A percentile compares a stretch with the other conserved stretches of the same genome.
phyloP scores from a whole-genome alignment of 2,329 filamentous ascomycete species.

The Fusarium dlaminii region DNA sequence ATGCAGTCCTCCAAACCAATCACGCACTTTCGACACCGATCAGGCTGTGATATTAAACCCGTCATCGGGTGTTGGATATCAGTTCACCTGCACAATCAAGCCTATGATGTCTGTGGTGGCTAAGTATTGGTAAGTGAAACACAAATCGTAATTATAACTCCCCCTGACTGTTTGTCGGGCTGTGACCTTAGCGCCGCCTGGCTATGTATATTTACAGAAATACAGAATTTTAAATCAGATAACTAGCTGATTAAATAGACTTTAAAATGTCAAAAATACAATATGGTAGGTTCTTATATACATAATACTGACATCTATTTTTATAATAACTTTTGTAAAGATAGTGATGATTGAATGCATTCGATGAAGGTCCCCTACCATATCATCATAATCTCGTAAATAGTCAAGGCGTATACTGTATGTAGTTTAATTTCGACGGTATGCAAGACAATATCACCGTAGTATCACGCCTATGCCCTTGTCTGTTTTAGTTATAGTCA shows the following conservation, averaged over 20 bases:
- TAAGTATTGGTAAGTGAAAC: rapidly evolving
- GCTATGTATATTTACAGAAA: too few relatives aligned
- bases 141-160: not conserved
- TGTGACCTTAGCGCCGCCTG: too few relatives aligned
- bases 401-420: too few relatives aligned
- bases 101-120: too few relatives aligned
- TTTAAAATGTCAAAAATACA: not conserved
- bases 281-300: not conserved
- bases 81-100: rapidly evolving
- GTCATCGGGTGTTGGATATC: rapidly evolving
- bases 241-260: too few relatives aligned
- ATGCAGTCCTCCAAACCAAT: not conserved
- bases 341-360: not conserved
- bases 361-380: not conserved
- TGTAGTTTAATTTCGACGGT: rapidly evolving
- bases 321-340: too few relatives aligned
- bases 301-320: too few relatives aligned
- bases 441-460: rapidly evolving
- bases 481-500: rapidly evolving
- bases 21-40: rapidly evolving
- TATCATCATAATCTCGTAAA: too few relatives aligned
- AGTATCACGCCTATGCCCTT: rapidly evolving
- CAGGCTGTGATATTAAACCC: rapidly evolving
- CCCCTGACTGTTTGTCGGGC: too few relatives aligned
- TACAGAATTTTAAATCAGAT: too few relatives aligned